phyloP scores from a whole-genome alignment of 1,284 basidiomycete genomes.

The Takashimella tepidaria region DNA sequence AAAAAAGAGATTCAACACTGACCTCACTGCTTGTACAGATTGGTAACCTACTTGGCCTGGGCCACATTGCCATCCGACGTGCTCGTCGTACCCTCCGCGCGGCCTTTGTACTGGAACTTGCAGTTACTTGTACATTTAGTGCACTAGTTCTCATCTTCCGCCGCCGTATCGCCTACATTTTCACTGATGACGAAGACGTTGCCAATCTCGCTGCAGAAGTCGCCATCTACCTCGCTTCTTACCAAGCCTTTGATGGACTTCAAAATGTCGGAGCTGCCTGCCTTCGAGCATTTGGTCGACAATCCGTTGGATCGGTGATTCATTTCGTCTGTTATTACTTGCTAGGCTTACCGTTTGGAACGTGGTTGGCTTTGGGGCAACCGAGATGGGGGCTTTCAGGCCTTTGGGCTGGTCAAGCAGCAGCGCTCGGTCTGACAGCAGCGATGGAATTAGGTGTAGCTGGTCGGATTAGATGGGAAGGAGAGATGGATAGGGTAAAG shows the following conservation, averaged over 20 bases:
- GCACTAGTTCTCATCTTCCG: constrained; percentile 17
- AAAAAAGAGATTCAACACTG: background rate
- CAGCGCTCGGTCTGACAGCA: constrained; percentile 17
- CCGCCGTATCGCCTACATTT: constrained; percentile 15
- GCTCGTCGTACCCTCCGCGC: constrained; percentile 20
- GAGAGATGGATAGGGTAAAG: constrained; percentile 20
- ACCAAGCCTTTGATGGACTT: constrained; percentile 25
- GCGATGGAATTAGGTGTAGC: constrained; percentile 18
- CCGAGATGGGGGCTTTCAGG: constrained; percentile 22
- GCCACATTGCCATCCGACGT: constrained; percentile 20
- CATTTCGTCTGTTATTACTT: constrained; percentile 22
- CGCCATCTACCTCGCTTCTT: constrained; percentile 18
- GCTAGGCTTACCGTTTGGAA: constrained; percentile 26
- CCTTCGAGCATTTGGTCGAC: constrained; percentile 27
- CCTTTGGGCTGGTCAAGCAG: constrained; percentile 27
- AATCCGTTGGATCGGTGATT: constrained; percentile 24
- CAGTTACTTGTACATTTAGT: constrained; percentile 12
- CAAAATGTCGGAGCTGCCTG: constrained; percentile 28
- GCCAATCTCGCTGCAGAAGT: constrained; percentile 16
- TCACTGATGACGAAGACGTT: constrained; percentile 22
- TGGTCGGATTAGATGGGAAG: constrained; percentile 21
- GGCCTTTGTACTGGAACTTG: constrained; percentile 21
- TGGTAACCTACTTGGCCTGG: constrained; percentile 32
- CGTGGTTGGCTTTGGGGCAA: constrained; percentile 18
- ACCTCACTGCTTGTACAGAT: constrained; percentile 12